Percentiles rank a stretch among this genome's conserved stretches.
phyloP scores from a whole-genome alignment of 2,329 filamentous ascomycete species.

The Neopestalotiopsis sp. region DNA sequence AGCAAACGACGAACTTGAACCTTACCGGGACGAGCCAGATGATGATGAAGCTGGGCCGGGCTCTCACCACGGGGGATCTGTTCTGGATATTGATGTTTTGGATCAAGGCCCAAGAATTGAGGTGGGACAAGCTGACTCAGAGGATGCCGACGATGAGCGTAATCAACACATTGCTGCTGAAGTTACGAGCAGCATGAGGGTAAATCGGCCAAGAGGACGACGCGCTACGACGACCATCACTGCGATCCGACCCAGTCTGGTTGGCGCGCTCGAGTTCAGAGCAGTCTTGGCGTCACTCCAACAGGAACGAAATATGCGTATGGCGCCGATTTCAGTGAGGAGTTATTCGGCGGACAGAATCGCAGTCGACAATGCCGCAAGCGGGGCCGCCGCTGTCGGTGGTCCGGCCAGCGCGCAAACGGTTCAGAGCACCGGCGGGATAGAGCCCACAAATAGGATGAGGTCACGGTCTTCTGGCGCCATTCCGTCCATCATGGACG shows the following conservation, averaged over 20 bases:
- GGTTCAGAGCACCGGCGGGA: conserved; percentile 19
- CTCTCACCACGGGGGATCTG: conserved; percentile 34
- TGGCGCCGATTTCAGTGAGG: conserved; percentile 71
- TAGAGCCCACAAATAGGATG: conserved; percentile 36
- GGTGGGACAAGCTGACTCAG: conserved; percentile 53
- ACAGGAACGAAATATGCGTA: conserved; percentile 77
- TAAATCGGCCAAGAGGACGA: conserved; percentile 70
- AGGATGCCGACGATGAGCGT: conserved; percentile 62
- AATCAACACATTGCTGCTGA: conserved; percentile 72
- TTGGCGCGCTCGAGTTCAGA: conserved; percentile 92
- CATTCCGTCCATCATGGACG: conserved; percentile 39
- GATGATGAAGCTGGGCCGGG: conserved; percentile 47
- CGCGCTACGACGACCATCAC: conserved; percentile 77
- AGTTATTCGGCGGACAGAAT: conserved; percentile 70
- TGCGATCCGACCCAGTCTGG: conserved; percentile 88
- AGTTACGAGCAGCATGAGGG: conserved; percentile 90
- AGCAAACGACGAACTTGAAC: conserved; percentile 60
- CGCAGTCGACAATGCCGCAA: conserved; percentile 13
- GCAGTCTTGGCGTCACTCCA: conserved; percentile 88
- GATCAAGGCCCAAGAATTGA: conserved; percentile 55
- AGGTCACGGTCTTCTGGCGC: conserved; percentile 56
- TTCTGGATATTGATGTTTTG: conserved; percentile 47
- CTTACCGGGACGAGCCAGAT: conserved; percentile 70
- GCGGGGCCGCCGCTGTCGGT: conserved; percentile 8
- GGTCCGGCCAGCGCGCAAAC: conserved; percentile 26